Evolutionary conservation across 2,329 filamentous ascomycete genomes (phyloP), one percentile per base, ranked within the genome.

Genomic region (Metarhizium brunneum): DNA sequence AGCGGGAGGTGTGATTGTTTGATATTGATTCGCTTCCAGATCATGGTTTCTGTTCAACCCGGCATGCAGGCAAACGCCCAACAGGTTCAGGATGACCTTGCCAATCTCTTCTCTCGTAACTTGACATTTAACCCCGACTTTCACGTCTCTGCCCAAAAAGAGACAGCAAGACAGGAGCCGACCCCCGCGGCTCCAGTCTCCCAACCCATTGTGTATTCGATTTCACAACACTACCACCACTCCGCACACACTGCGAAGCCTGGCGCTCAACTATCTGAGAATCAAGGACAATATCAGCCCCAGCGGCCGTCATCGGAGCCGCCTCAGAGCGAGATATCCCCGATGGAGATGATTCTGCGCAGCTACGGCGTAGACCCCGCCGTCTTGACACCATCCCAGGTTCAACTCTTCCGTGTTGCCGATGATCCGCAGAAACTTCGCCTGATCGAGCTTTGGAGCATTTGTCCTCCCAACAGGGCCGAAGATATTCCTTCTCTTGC

Each of bases 171-270:
- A 56, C 69, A 69, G 55, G 65, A 63, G 53, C 61, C 57, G n/a
- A 43, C 47, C 13, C 47, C 61, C 25, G 58, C 63, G 47, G 64
- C 66, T 36, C 59, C 48, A 42, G 29, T 40, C n/a, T 16, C 65
- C 48, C 70, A 72, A 56, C 74, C 71, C 50, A 85, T 89, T 59
- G 76, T 81, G 59, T 95, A 94, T 73, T 85, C 80, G 57, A 83
- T 88, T 62, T 88, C 88, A 10, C 86, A 89, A 65, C 90, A 95
- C 69, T 95, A 95, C 69, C 86, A 87, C 60, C 90, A 92, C 66
- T 90, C 89, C 8, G 76, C 86, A 48, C 89, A 95, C 67, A 67
- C 65, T 35, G 59, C 61, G 20, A 74, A 76, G 54, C 68, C 71
- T 20, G 58, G 67, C 49, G 64, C 60, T 57, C 66, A 60, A 58